phyloP scores from a whole-genome alignment of 306 rosid species.

The Medicago arabica region DNA sequence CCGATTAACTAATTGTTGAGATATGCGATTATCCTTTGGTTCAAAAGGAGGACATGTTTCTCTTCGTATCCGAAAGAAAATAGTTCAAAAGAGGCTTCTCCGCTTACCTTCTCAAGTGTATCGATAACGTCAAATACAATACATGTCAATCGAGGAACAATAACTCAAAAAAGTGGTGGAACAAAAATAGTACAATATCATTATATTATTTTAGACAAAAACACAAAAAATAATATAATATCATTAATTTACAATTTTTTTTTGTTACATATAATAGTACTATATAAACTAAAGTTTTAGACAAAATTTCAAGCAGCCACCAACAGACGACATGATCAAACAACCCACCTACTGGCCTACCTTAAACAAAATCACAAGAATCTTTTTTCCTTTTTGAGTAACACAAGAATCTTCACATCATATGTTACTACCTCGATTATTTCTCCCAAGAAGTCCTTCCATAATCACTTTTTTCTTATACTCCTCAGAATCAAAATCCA shows the following conservation, averaged over 20 bases:
- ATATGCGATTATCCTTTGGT: no score
- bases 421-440: slow-evolving; percentile 2
- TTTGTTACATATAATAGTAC: background rate
- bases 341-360: background rate
- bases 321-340: slow-evolving; percentile 3
- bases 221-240: background rate
- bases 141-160: background rate
- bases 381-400: background rate
- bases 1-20: no score
- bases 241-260: background rate
- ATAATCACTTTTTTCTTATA: slow-evolving; percentile 54
- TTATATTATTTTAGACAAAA: background rate
- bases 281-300: background rate
- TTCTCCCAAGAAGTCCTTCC: slow-evolving; percentile 57
- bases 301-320: slow-evolving; percentile 34
- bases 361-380: slow-evolving; percentile 19
- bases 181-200: background rate
- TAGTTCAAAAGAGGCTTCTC: no score
- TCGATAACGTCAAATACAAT: no score
- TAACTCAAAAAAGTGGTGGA: background rate
- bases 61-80: no score
- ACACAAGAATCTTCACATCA: background rate
- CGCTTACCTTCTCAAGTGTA: no score
- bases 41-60: no score
- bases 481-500: slow-evolving; percentile 48